Conservation (phyloP, 768 basidiomycete species). For the Boletus rex-veris region DNA sequence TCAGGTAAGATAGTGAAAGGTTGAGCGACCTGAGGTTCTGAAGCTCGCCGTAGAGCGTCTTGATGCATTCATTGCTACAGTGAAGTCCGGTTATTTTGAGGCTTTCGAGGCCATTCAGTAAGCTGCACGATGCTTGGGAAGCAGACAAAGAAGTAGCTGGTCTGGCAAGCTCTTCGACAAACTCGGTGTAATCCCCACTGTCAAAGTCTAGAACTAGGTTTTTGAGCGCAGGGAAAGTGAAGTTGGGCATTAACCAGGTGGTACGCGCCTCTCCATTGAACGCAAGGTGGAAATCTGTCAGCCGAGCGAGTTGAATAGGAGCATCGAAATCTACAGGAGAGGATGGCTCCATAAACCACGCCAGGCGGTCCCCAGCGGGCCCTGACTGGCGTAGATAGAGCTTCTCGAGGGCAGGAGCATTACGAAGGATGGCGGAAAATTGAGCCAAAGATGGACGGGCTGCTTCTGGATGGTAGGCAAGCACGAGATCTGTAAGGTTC, state of each 20-base stretch:
- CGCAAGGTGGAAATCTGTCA: slow-evolving; percentile 43
- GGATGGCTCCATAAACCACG: slow-evolving; percentile 31
- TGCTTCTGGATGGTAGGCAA: slow-evolving; percentile 60
- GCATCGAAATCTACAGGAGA: slow-evolving; percentile 25
- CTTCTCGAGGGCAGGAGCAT: slow-evolving; percentile 50
- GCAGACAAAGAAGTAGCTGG: slow-evolving; percentile 24
- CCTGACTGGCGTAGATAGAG: slow-evolving; percentile 58
- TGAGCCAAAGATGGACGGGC: slow-evolving; percentile 58
- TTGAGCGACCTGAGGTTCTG: slow-evolving; percentile 43
- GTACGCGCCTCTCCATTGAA: slow-evolving; percentile 48
- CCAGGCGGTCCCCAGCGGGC: slow-evolving; percentile 41
- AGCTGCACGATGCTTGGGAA: slow-evolving; percentile 33
- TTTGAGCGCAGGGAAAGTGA: slow-evolving; percentile 36
- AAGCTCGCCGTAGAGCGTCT: slow-evolving; percentile 43
- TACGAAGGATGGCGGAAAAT: slow-evolving; percentile 49
- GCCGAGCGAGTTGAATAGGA: slow-evolving; percentile 27
- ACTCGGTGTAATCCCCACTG: slow-evolving; percentile 43
- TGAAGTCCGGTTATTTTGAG: slow-evolving; percentile 53
- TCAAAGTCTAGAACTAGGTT: slow-evolving; percentile 47
- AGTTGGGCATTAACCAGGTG: slow-evolving; percentile 13
- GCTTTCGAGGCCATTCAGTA: slow-evolving; percentile 45
- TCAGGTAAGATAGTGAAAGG: not conserved
- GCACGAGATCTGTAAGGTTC: slow-evolving; percentile 47
- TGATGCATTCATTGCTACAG: slow-evolving; percentile 33
- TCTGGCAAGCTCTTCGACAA: slow-evolving; percentile 41